Base-by-base conservation (phyloP, 768 basidiomycete genomes). In the Mycena latifolia region DNA sequence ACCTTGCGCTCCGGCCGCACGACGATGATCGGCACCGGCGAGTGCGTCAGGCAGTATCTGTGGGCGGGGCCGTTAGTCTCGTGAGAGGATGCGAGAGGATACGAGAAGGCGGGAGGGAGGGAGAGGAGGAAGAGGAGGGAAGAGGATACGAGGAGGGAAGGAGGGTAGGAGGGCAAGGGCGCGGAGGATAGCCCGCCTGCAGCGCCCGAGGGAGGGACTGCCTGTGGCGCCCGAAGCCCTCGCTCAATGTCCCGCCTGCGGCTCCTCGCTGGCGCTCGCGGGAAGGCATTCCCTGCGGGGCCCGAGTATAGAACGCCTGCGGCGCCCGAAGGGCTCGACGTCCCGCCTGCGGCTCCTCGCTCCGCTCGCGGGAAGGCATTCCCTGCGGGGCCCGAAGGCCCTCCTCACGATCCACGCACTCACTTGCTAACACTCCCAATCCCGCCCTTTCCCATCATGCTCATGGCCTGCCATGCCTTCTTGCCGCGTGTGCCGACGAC, bases 11-110 rank as follows among this genome's bases (percentile, higher is more conserved):
- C 93, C 2, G 95, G 94, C 4, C 95, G 86, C 45, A 99, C 96
- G 56, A 99, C 97, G 67, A 99, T 95, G 71, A 98, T 93, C 2
- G 97, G 97, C 0, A 99, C 95, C 1, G 97, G 95, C 0, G 95
- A 96, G 74, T 94, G 95, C 20, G 92, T 91, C 46, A 98, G 87
- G 67, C 93, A 94, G 74, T 94, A 92, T 69, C 89, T 92, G n/a
- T n/a, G n/a, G n/a, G 65, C 15, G 15, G 10, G 37, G 8, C 15
- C 37, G 15, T 9, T 14, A 17, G 37, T 18, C 7, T 39, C 15
- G 43, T 6, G 14, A 7, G 33, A 43, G 43, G 62, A 35, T n/a
- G n/a, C n/a, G 33, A 35, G 33, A 6, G 33, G 33, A 35, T 6
- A 35, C 33, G 33, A n/a, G n/a, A n/a, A n/a, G n/a, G n/a, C 54